Conservation (phyloP, 2,329 filamentous ascomycete genomes). For the Talaromyces sp. region DNA sequence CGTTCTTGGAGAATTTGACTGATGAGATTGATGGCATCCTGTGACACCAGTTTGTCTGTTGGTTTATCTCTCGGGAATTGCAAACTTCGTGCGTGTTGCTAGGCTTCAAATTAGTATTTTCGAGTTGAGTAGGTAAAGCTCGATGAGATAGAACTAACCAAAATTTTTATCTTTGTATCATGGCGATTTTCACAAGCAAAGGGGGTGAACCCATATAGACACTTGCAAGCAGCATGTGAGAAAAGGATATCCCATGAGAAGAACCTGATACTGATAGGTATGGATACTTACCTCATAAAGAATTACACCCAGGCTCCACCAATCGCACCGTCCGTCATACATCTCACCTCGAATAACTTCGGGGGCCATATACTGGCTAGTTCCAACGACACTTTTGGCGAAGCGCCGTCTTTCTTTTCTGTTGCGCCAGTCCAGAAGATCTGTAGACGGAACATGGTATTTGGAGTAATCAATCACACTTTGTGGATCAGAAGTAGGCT, state of each 20-base stretch:
- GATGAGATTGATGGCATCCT: slow-evolving; percentile 77
- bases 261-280: not conserved
- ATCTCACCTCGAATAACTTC: slow-evolving; percentile 80
- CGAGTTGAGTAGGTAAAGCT: not conserved
- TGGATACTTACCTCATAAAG: slow-evolving; percentile 73
- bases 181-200: slow-evolving; percentile 82
- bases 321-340: slow-evolving; percentile 94
- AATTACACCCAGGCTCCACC: slow-evolving; percentile 95
- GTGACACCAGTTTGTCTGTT: slow-evolving; percentile 62
- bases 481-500: slow-evolving; percentile 11
- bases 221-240: slow-evolving; percentile 49
- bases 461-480: slow-evolving; percentile 40
- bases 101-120: slow-evolving; percentile 20
- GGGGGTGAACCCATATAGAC: slow-evolving; percentile 86
- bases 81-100: slow-evolving; percentile 72
- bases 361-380: slow-evolving; percentile 97
- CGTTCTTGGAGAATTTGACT: slow-evolving; percentile 72
- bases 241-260: not conserved
- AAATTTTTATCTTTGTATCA: slow-evolving; percentile 82
- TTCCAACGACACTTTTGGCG: slow-evolving; percentile 86
- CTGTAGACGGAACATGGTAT: slow-evolving; percentile 42
- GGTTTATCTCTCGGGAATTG: slow-evolving; percentile 65
- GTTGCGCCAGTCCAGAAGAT: slow-evolving; percentile 71
- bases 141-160: slow-evolving; percentile 55
- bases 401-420: slow-evolving; percentile 68